Conservation (phyloP, 495 filamentous ascomycete genomes). For the Lasiosphaeria hispida region DNA sequence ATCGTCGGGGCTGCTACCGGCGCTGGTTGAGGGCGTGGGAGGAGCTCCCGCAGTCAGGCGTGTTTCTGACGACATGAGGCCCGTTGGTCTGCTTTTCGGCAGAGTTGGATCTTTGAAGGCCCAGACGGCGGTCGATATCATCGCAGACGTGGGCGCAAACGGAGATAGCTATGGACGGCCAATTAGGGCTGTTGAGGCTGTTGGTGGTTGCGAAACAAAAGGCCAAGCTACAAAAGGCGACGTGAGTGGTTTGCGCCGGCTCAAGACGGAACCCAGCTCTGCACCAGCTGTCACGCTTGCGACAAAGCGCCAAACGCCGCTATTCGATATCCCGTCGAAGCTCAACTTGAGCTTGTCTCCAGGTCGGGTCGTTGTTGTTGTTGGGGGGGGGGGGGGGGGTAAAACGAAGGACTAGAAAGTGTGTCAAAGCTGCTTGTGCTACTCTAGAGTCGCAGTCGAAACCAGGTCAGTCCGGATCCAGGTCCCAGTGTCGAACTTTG, state of each 20-base stretch:
- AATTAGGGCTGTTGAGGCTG: conserved; percentile 3
- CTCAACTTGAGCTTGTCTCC: no score
- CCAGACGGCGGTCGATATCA: conserved; percentile 7
- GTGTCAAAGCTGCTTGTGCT: no score
- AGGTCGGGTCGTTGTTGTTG: not conserved
- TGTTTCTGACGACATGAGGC: conserved; percentile 13
- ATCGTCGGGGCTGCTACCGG: conserved; percentile 12
- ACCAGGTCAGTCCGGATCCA: not conserved
- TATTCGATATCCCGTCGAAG: no score
- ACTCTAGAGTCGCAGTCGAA: no score
- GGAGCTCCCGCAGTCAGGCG: not conserved
- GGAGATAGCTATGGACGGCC: not conserved
- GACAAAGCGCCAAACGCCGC: no score
- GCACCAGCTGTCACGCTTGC: no score
- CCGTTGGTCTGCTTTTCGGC: not conserved
- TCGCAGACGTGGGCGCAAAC: conserved; percentile 5
- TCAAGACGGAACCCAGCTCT: not conserved
- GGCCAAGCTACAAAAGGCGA: not conserved
- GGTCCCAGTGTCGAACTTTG: not conserved
- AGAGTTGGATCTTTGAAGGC: not conserved
- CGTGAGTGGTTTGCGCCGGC: conserved; percentile 6
- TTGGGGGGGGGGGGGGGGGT: not conserved
- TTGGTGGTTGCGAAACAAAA: not conserved
- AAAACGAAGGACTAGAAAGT: not conserved
- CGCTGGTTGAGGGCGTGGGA: conserved; percentile 1